Conservation (phyloP, 2,329 filamentous ascomycete genomes). For the Fusarium coicis region DNA sequence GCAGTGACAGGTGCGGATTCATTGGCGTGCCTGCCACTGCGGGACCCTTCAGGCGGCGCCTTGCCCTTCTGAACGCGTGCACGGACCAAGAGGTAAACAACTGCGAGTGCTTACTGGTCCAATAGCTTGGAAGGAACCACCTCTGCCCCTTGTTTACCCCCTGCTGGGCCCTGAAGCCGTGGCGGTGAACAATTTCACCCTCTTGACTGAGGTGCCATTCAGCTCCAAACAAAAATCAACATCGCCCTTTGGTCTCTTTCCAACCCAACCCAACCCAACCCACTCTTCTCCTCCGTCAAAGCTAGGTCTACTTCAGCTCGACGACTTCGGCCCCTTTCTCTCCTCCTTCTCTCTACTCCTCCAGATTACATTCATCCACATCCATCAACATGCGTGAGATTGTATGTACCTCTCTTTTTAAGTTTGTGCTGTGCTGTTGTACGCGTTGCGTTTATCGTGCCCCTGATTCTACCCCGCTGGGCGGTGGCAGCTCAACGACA, state of each 20-base stretch:
- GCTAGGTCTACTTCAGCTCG: conserved; percentile 49
- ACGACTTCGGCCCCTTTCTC: conserved; percentile 41
- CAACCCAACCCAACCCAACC: conserved; percentile 42
- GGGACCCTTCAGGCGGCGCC: conserved; percentile 36
- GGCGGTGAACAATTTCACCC: conserved; percentile 51
- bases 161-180: conserved; percentile 40
- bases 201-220: conserved; percentile 5
- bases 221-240: conserved; percentile 52
- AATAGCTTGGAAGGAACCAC: conserved; percentile 39
- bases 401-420: conserved; percentile 59
- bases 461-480: conserved; percentile 54
- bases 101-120: conserved; percentile 44
- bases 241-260: conserved; percentile 40
- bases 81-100: conserved; percentile 50
- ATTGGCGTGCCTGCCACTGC: conserved; percentile 31
- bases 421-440: conserved; percentile 9
- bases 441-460: conserved; percentile 26
- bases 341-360: conserved; percentile 41
- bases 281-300: conserved; percentile 48
- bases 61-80: conserved; percentile 46
- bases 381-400: conserved; percentile 73
- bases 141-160: conserved; percentile 41
- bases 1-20: conserved; percentile 17
- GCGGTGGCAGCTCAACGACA: conserved; percentile 33
- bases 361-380: conserved; percentile 41